Conservation (phyloP, 2,329 filamentous ascomycete species). For the Cladosporium sp. region DNA sequence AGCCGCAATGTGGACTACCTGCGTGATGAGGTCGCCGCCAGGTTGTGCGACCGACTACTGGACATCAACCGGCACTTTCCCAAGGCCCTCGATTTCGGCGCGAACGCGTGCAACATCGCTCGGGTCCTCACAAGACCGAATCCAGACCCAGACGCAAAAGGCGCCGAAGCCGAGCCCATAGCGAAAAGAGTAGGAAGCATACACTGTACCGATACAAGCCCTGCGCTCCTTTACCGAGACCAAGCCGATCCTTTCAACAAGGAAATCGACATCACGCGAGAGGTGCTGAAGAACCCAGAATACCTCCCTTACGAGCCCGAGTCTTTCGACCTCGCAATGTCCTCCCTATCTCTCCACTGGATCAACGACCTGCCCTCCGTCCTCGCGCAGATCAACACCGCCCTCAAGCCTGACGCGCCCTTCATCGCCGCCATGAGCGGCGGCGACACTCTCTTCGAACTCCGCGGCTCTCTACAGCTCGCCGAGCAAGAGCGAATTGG, state of each 20-base stretch:
- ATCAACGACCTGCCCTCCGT: slow-evolving; percentile 90
- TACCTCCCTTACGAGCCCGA: slow-evolving; percentile 67
- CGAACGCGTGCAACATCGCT: slow-evolving; percentile 92
- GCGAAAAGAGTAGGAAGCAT: slow-evolving; percentile 66
- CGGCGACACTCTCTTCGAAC: slow-evolving; percentile 86
- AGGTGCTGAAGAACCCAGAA: slow-evolving; percentile 70
- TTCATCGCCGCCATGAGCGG: slow-evolving; percentile 97
- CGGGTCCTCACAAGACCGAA: slow-evolving; percentile 61
- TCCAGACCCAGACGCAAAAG: slow-evolving; percentile 58
- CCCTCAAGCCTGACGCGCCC: slow-evolving; percentile 83
- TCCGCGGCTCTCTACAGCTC: slow-evolving; percentile 86
- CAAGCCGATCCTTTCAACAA: slow-evolving; percentile 66
- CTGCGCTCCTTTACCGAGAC: slow-evolving; percentile 73
- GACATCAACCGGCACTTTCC: slow-evolving; percentile 89
- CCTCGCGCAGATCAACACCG: slow-evolving; percentile 74
- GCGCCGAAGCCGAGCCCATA: slow-evolving; percentile 59
- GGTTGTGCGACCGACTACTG: slow-evolving; percentile 78
- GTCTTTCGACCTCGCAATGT: slow-evolving; percentile 84
- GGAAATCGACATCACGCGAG: slow-evolving; percentile 63
- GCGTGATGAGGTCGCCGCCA: slow-evolving; percentile 80
- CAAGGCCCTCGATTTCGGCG: slow-evolving; percentile 82
- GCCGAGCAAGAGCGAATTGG: slow-evolving; percentile 85
- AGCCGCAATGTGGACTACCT: slow-evolving; percentile 85
- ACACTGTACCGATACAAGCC: slow-evolving; percentile 75
- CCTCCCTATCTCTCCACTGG: slow-evolving; percentile 89